phyloP scores from a whole-genome alignment of 2,329 filamentous ascomycete genomes.

The Curvularia hawaiiensis region DNA sequence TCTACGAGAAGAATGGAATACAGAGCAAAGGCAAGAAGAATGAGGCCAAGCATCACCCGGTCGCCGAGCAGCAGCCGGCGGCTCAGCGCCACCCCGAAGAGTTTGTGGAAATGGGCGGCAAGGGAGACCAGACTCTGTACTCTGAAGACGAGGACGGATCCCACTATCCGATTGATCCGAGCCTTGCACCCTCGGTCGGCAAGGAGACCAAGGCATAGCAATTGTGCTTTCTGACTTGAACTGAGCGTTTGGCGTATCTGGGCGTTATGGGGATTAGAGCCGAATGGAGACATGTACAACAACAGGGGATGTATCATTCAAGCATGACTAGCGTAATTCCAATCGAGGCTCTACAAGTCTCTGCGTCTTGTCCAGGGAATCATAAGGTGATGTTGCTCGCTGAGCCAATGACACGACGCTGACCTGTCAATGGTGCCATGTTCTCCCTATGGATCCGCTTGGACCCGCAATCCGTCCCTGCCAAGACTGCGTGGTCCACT shows the following conservation, averaged over 20 bases:
- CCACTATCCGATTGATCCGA: constrained; percentile 40
- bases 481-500: constrained; percentile 23
- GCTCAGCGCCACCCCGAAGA: constrained; percentile 71
- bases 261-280: constrained; percentile 22
- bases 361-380: not conserved
- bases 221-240: not conserved
- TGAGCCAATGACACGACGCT: constrained; percentile 29
- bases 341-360: not conserved
- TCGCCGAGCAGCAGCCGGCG: constrained; percentile 68
- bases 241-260: constrained; percentile 13
- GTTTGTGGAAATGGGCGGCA: constrained; percentile 84
- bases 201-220: constrained; percentile 2
- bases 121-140: constrained; percentile 81
- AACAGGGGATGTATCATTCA: constrained; percentile 9
- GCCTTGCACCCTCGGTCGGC: constrained; percentile 15
- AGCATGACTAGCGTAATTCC: constrained; percentile 11
- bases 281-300: constrained; percentile 21
- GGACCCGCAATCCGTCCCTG: constrained; percentile 23
- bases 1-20: constrained; percentile 47
- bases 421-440: constrained; percentile 36
- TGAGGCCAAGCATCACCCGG: constrained; percentile 13
- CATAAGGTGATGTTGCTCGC: constrained; percentile 2
- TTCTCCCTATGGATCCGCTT: constrained; percentile 13
- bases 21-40: constrained; percentile 31
- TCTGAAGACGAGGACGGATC: constrained; percentile 61